These are phyloP conservation scores for Gamarada debralockiae DNA, from an alignment of 495 filamentous ascomycete species.

Conservation along the genomic window DNA sequence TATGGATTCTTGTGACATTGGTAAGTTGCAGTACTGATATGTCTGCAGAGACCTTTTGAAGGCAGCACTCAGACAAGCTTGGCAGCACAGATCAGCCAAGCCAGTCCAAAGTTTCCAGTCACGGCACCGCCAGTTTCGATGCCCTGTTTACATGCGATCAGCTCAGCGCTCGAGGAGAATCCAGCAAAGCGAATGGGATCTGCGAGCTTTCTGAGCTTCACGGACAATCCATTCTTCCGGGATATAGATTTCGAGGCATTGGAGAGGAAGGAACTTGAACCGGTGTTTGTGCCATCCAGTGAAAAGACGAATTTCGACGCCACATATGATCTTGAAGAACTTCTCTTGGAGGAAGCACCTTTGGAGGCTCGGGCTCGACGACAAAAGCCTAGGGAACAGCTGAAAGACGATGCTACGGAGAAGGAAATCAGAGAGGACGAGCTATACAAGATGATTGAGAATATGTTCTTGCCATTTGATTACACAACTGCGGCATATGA, in stretches of 20 bases:
- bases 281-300: slow-evolving; percentile 85
- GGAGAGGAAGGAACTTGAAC: slow-evolving; percentile 84
- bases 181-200: slow-evolving; percentile 76
- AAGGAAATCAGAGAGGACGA: slow-evolving; percentile 95
- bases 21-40: slow-evolving; percentile 10
- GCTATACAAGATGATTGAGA: slow-evolving; percentile 91
- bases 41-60: slow-evolving; percentile 78
- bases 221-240: slow-evolving; percentile 83
- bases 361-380: slow-evolving; percentile 87
- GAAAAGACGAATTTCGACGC: slow-evolving; percentile 99
- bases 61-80: slow-evolving; percentile 78
- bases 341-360: slow-evolving; percentile 91
- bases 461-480: slow-evolving; percentile 91
- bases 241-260: slow-evolving; percentile 80
- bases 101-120: slow-evolving; percentile 79
- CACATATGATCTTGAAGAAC: slow-evolving; percentile 94
- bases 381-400: slow-evolving; percentile 86
- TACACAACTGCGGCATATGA: slow-evolving; percentile 75
- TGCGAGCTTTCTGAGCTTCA: slow-evolving; percentile 74
- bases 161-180: slow-evolving; percentile 76
- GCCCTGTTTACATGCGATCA: slow-evolving; percentile 80
- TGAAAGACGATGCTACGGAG: slow-evolving; percentile 91
- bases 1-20: slow-evolving; percentile 33
- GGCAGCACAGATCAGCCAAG: slow-evolving; percentile 76
- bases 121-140: slow-evolving; percentile 86